Conservation (phyloP, 2,329 filamentous ascomycete genomes). For the Ceratocystis cacaofunesta region DNA sequence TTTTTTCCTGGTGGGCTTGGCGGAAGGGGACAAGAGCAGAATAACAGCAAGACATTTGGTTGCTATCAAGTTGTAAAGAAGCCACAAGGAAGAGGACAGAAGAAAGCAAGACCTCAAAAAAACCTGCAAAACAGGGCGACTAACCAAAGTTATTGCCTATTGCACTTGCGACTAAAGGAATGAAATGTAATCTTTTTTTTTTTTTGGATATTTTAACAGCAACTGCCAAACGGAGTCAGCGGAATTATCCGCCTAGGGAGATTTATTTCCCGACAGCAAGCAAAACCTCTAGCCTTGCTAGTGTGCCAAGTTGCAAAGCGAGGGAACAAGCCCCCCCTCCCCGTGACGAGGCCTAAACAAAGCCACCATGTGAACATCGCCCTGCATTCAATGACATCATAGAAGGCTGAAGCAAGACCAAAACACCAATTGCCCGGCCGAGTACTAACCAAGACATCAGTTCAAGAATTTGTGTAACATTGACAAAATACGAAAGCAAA, state of each 20-base stretch:
- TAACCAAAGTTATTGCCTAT: too few relatives aligned
- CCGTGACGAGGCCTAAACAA: too few relatives aligned
- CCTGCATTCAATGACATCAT: neutral
- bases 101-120: too few relatives aligned
- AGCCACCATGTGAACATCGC: neutral
- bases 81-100: too few relatives aligned
- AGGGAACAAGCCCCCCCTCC: neutral
- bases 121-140: too few relatives aligned
- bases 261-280: neutral
- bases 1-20: neutral
- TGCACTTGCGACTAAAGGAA: too few relatives aligned
- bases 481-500: neutral
- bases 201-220: neutral
- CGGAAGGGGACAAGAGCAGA: neutral
- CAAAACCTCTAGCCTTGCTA: neutral
- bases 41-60: neutral
- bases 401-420: neutral
- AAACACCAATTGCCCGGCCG: neutral
- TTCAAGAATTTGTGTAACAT: neutral
- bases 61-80: too few relatives aligned
- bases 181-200: too few relatives aligned
- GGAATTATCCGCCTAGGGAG: neutral
- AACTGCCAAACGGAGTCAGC: neutral
- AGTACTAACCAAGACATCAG: neutral
- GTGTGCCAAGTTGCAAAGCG: neutral